Evolutionary conservation across 768 basidiomycete genomes (phyloP), one percentile per base, ranked within the genome.

Genomic region (Mycena chlorophos): DNA sequence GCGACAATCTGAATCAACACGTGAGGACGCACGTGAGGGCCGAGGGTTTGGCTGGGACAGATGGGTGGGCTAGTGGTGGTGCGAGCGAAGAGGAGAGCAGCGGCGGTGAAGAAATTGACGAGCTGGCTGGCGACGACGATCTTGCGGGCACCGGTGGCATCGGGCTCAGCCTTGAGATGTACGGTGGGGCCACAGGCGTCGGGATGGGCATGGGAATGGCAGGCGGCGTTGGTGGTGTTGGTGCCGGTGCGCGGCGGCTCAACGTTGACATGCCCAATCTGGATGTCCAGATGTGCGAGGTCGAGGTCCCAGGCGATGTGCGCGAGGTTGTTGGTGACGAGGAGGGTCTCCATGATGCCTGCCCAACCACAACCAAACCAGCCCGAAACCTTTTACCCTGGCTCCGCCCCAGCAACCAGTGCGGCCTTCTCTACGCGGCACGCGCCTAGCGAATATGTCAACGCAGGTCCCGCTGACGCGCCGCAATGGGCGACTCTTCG

Each of bases 1-100:
- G 86, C 66, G 95, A 96, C 68, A 95, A 95, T 65, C 79, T 98
- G 37, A 84, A 81, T 20, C 92, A 96, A 70, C 95, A 98, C 68
- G 66, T 87, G 55, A 82, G 91, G 58, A 93, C 91, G 46, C 94
- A 96, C 71, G 77, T 79, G 52, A 74, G 80, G 40, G 75, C 71
- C 14, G 73, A 65, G 43, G 71, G 66, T 54, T 67, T 65, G 14
- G 71, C 68, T 37, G 59, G 63, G 49, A 70, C 63, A 26, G 69
- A 69, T 57, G 63, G 65, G 57, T 30, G 65, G 60, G 23, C 50
- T 49, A 60, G 66, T 26, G 54, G 68, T 29, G 65, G 56, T 39
- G 60, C 28, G 57, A 67, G 60, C 54, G 70, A 60, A 17, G 64
- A 68, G n/a, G 69, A 70, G 30, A 23, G 65, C 52, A 47, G 62